Base-by-base conservation (phyloP, 768 basidiomycete genomes). In the Russula compacta region DNA sequence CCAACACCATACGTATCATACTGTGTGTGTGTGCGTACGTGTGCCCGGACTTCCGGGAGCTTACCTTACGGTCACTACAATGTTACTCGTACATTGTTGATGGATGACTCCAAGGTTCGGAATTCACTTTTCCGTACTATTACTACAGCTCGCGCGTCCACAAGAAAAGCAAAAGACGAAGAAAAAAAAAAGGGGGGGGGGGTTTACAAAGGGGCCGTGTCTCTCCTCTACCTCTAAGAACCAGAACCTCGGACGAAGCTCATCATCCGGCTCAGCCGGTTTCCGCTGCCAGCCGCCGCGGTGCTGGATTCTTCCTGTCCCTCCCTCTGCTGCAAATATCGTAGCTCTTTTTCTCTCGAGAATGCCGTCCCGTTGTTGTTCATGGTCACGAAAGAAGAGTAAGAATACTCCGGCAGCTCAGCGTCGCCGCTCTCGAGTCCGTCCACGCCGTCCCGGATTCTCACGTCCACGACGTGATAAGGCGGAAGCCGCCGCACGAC, bases 381-480 rank as follows among this genome's bases (percentile, higher is more conserved):
- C n/a, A 44, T 1, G 24, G 24, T 2, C 24, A 29, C 24, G 24
- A 2, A 29, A 29, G 24, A 29, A 29, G 24, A 29, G 21, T 63
- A 54, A 9, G 56, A 29, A 12, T 63, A 63, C 17, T 54, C 61
- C 3, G 61, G 61, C 7, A 63, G 51, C 5, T 54, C 61, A n/a
- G 39, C 1, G 15, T 62, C 61, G 3, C 58, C 56, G 21, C n/a
- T 29, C 1, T 58, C 61, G 17, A 40, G 44, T 38, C 32, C 52
- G 6, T 58, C 61, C 38, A 38, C 17, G 29, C 58, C 17, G 29
- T 62, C 61, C 24, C 61, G 56, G 24, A 63, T 63, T 48, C 56
- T 40, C 44, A 63, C 57, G 40, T 63, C 61, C 17, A 63, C 61
- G 14, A 63, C 61, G 52, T 63, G 61, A 29, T 63, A 63, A 12